Percentiles rank a stretch among this genome's conserved stretches.
Conservation (phyloP, 441 rosid genomes). For the Bocquillonia castaneifolia region DNA sequence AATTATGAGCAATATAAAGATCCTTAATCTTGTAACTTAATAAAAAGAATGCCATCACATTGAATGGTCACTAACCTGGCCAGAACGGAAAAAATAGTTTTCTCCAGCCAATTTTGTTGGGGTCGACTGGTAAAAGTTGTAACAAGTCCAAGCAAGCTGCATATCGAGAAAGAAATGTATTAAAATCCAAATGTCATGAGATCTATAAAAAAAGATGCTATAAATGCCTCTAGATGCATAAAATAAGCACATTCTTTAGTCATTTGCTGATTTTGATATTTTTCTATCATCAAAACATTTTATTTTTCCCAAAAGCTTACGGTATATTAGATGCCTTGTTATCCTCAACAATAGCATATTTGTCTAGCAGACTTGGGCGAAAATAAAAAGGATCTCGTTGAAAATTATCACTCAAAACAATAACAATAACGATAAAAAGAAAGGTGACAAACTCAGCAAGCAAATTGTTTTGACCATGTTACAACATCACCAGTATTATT, state of each 20-base stretch:
- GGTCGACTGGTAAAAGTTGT: slow-evolving; percentile 84
- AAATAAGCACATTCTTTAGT: not conserved
- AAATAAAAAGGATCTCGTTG: not conserved
- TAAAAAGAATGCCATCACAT: not conserved
- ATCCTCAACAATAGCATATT: not conserved
- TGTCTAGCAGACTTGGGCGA: not conserved
- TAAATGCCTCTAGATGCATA: not conserved
- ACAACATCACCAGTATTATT: not conserved
- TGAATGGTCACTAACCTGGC: slow-evolving; percentile 43
- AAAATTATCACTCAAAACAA: not conserved
- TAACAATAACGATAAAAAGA: not conserved
- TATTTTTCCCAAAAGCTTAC: not conserved
- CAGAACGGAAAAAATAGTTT: slow-evolving; percentile 77
- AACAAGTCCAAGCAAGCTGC: slow-evolving; percentile 98
- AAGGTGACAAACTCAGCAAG: not conserved
- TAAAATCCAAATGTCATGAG: not conserved
- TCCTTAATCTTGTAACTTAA: not conserved
- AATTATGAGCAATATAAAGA: not conserved
- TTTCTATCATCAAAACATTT: not conserved
- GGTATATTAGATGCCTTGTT: not conserved
- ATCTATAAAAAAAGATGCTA: not conserved
- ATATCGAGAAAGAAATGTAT: slow-evolving; percentile 14
- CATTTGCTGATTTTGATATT: not conserved
- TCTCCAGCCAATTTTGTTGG: slow-evolving; percentile 96
- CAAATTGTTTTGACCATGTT: not conserved